Conservation (phyloP, 495 filamentous ascomycete genomes). For the Collariella sp. region DNA sequence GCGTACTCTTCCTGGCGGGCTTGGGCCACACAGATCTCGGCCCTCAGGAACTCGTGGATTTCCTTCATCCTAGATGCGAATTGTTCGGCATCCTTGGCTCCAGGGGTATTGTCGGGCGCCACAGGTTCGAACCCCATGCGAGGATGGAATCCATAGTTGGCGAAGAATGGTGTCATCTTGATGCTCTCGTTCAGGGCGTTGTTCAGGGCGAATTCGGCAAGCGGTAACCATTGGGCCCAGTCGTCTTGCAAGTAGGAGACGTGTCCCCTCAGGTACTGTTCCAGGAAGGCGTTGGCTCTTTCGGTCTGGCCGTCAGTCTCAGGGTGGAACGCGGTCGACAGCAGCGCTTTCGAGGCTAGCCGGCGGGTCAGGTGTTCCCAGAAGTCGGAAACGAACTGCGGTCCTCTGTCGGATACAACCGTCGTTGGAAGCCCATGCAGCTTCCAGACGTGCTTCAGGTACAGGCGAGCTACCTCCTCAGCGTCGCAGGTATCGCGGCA, state of each 20-base stretch:
- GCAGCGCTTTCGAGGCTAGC: not conserved
- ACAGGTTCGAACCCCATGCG: not conserved
- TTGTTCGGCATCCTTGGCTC: too few species aligned
- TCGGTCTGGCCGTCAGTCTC: not conserved
- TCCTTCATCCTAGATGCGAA: too few species aligned
- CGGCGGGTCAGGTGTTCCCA: not conserved
- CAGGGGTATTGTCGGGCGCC: not conserved
- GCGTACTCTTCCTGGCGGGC: too few species aligned
- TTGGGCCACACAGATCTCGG: too few species aligned
- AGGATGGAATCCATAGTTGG: too few species aligned
- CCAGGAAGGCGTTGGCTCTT: not conserved
- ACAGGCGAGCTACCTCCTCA: not conserved
- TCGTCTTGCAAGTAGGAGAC: not conserved
- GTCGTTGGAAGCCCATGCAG: not conserved
- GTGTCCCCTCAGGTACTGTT: not conserved
- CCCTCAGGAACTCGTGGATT: too few species aligned
- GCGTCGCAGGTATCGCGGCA: not conserved
- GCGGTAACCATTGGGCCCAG: not conserved
- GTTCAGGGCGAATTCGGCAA: too few species aligned
- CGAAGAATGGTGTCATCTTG: too few species aligned
- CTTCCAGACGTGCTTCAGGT: not conserved
- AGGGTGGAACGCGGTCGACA: not conserved
- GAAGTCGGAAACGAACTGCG: not conserved
- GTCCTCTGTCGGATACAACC: not conserved
- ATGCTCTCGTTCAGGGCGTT: too few species aligned